These are phyloP conservation scores for Geosmithia putterillii DNA, from an alignment of 2,329 filamentous ascomycete species.

Conservation along the genomic window DNA sequence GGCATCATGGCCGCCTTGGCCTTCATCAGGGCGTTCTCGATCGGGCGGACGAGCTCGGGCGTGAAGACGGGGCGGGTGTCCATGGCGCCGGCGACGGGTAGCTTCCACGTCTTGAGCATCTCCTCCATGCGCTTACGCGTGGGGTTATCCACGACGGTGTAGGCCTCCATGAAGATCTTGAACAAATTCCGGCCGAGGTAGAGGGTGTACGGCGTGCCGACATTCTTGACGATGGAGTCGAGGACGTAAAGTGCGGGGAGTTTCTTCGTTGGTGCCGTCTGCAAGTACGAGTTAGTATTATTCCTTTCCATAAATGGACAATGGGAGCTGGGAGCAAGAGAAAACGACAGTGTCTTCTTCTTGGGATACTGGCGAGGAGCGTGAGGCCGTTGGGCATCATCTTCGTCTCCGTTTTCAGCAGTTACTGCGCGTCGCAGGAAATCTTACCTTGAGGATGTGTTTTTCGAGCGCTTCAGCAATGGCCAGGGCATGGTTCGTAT, in stretches of 20 bases:
- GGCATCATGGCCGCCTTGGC: slow-evolving; percentile 51
- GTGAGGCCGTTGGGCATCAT: too few relatives aligned
- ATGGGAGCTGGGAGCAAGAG: too few relatives aligned
- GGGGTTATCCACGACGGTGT: slow-evolving; percentile 71
- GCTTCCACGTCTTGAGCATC: slow-evolving; percentile 97
- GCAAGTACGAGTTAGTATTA: slow-evolving; percentile 22
- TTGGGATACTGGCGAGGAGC: too few relatives aligned
- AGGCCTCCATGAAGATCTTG: slow-evolving; percentile 92
- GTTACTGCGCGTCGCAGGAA: not conserved
- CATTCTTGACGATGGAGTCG: slow-evolving; percentile 97
- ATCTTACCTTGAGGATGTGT: slow-evolving; percentile 85
- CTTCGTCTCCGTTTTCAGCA: not conserved
- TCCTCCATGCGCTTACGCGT: slow-evolving; percentile 90
- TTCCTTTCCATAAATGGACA: not conserved
- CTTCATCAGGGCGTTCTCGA: slow-evolving; percentile 89
- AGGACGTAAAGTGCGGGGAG: slow-evolving; percentile 93
- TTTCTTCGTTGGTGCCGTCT: slow-evolving; percentile 84
- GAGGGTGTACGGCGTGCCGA: slow-evolving; percentile 91
- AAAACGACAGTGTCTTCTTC: not conserved
- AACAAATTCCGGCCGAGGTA: slow-evolving; percentile 90
- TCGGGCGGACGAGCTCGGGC: slow-evolving; percentile 73
- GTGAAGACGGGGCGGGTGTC: slow-evolving; percentile 89
- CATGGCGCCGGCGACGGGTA: slow-evolving; percentile 85
- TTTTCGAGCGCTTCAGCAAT: slow-evolving; percentile 85
- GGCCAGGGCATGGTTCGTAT: slow-evolving; percentile 86